Percentiles rank a stretch among this genome's conserved stretches.
phyloP scores from a whole-genome alignment of 768 basidiomycete genomes.

The Tylopilus cervinicoccineus region DNA sequence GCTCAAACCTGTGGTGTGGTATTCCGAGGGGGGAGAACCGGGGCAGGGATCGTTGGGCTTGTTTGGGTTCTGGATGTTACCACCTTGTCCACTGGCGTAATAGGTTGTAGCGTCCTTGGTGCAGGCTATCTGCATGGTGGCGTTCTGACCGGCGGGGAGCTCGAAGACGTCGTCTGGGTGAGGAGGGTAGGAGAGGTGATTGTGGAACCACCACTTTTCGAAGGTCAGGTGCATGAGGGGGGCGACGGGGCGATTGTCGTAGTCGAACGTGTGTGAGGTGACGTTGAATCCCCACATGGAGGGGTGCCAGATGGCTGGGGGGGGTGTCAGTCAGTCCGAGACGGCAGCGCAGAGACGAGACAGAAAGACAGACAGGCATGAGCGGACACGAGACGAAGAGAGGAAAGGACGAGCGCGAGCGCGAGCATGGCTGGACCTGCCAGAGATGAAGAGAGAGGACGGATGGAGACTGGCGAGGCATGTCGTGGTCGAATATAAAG shows the following conservation, averaged over 20 bases:
- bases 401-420: not conserved
- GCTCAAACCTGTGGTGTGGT: slow-evolving; percentile 51
- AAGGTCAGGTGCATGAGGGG: slow-evolving; percentile 38
- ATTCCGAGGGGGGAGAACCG: slow-evolving; percentile 37
- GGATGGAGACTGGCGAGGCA: no score
- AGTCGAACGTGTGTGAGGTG: slow-evolving; percentile 46
- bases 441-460: slow-evolving; percentile 2
- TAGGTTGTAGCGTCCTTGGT: slow-evolving; percentile 60
- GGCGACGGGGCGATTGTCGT: slow-evolving; percentile 60
- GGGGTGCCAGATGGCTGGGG: slow-evolving; percentile 48
- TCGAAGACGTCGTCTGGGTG: slow-evolving; percentile 52
- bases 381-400: slow-evolving; percentile 6
- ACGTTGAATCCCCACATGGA: slow-evolving; percentile 71
- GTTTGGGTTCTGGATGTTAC: slow-evolving; percentile 44
- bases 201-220: slow-evolving; percentile 59
- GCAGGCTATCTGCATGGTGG: slow-evolving; percentile 52
- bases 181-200: slow-evolving; percentile 56
- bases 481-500: no score
- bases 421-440: slow-evolving; percentile 20
- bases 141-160: slow-evolving; percentile 54
- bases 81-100: slow-evolving; percentile 49
- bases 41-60: slow-evolving; percentile 54
- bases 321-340: slow-evolving; percentile 1
- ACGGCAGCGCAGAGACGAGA: not conserved
- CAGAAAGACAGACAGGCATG: slow-evolving; percentile 17